A percentile compares a stretch with the other conserved stretches of the same genome.
These are phyloP conservation scores for Trametes polyzona DNA, from an alignment of 1,284 basidiomycete genomes.

Conservation along the genomic window DNA sequence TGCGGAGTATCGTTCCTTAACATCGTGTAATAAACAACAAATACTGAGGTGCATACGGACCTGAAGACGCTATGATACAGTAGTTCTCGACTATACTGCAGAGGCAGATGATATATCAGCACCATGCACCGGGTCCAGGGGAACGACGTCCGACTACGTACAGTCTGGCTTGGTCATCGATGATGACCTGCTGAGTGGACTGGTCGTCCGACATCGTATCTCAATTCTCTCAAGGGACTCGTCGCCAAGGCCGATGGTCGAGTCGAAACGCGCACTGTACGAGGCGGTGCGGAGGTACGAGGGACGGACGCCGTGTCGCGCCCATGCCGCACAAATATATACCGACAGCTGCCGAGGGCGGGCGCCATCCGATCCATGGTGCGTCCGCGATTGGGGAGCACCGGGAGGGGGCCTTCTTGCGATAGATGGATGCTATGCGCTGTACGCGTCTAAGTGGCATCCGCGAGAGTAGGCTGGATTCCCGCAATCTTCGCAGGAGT, in stretches of 20 bases:
- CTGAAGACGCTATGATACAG: conserved; percentile 16
- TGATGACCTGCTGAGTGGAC: not conserved
- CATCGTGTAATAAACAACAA: not conserved
- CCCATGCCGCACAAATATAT: not conserved
- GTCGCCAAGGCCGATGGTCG: not conserved
- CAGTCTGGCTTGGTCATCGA: not conserved
- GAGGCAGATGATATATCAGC: too few relatives aligned
- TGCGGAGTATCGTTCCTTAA: not conserved
- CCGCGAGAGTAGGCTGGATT: not conserved
- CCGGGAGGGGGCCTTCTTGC: not conserved
- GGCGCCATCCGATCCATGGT: not conserved
- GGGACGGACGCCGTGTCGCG: not conserved
- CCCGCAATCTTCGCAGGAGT: not conserved
- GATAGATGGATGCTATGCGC: not conserved
- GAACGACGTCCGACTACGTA: not conserved
- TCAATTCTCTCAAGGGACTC: not conserved
- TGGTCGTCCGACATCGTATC: not conserved
- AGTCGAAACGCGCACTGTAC: not conserved
- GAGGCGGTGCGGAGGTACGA: not conserved
- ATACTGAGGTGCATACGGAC: not conserved
- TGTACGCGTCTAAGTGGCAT: not conserved
- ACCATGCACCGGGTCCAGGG: too few relatives aligned
- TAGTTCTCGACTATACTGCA: conserved; percentile 11
- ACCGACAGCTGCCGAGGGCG: too few relatives aligned
- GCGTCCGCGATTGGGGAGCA: not conserved